phyloP scores from a whole-genome alignment of 768 basidiomycete species.

The Russula emetica region DNA sequence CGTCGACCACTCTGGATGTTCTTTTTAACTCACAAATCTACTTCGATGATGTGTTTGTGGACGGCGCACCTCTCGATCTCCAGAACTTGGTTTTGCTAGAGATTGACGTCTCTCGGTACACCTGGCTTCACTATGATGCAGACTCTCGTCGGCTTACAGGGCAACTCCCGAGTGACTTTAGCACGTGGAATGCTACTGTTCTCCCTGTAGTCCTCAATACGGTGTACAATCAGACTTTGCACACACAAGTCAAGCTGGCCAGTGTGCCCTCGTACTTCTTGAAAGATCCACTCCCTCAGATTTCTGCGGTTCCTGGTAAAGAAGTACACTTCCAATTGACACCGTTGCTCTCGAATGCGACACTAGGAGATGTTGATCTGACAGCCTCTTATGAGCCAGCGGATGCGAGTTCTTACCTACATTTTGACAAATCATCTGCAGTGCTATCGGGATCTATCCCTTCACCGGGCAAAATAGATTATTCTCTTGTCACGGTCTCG shows the following conservation, averaged over 20 bases:
- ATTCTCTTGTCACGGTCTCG: constrained; percentile 45
- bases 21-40: constrained; percentile 51
- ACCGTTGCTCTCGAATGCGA: constrained; percentile 51
- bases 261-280: constrained; percentile 73
- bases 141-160: constrained; percentile 58
- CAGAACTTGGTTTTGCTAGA: constrained; percentile 52
- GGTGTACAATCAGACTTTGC: constrained; percentile 61
- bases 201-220: constrained; percentile 63
- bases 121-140: constrained; percentile 61
- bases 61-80: constrained; percentile 54
- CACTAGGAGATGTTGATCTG: constrained; percentile 47
- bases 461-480: constrained; percentile 15
- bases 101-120: constrained; percentile 55
- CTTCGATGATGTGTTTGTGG: constrained; percentile 59
- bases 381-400: constrained; percentile 53
- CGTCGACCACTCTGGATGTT: constrained; percentile 49
- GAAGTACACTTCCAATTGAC: constrained; percentile 50
- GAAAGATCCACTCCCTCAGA: constrained; percentile 49
- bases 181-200: constrained; percentile 34
- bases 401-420: constrained; percentile 47
- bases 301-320: constrained; percentile 50
- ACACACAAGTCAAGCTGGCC: constrained; percentile 59
- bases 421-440: constrained; percentile 45
- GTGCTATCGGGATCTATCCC: constrained; percentile 55
- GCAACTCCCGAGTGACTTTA: constrained; percentile 47